Evolutionary conservation across 805 yeast species (phyloP), one percentile per base, ranked within the genome.

Genomic region (Schizosaccharomyces japonicus): DNA sequence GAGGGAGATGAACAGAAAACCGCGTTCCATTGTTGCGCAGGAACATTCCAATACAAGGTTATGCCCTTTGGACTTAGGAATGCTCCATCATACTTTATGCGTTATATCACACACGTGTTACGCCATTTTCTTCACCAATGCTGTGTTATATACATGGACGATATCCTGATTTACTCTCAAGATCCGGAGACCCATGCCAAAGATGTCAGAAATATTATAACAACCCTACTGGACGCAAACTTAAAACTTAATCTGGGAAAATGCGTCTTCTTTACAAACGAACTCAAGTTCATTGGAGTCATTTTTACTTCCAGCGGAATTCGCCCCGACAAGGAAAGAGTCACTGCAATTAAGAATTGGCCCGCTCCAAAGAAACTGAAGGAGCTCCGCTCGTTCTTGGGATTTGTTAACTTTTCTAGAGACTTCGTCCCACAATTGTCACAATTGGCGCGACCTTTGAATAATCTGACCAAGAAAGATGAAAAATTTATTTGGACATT

Each of bases 1-100:
- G 83, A 52, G 2, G 34, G 31, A 1, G 50, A 49, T 34, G 34
- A 28, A 10, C 15, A 32, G 8, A 53, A 55, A 23, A 56, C 58
- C 5, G 57, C 59, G 10, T 58, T 58, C 33, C 31, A n/a, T 3
- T 50, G 57, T 1, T 46, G 28, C 1, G 4, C n/a, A 3, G 60
- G 59, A 10, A 44, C 49, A 3, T 55, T 44, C 40, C 52, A 56
- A 40, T 57, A 53, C 50, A 45, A 23, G 3, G 59, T 53, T 10
- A 54, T 58, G 57, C 60, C 58, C 1, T 55, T 57, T 48, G 61
- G 59, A 1, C 46, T 55, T 40, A 28, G 49, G 7, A 55, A 53
- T 47, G 59, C 57, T 1, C 60, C 60, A 1, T 52, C 56, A 1
- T 46, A 53, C 3, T 57, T 58, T 44, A 59, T 56, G 40, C 5